Conservation (phyloP, 2,329 filamentous ascomycete species). For the Phyllosticta capitalensis region DNA sequence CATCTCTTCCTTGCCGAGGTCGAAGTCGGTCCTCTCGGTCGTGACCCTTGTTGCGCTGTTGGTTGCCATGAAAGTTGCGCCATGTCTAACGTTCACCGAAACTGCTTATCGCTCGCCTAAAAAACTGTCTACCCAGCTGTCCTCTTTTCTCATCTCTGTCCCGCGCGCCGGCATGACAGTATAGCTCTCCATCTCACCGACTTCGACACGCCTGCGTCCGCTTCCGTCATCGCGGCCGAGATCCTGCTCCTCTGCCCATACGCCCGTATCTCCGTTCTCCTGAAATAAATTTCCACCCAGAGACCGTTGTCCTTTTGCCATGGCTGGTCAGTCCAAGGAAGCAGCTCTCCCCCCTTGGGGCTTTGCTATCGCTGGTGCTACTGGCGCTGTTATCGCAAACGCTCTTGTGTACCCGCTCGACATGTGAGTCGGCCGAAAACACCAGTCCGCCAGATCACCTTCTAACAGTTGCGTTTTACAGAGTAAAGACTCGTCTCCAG, state of each 20-base stretch:
- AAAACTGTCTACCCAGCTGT: not conserved
- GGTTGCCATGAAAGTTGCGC: not conserved
- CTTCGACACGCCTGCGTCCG: not conserved
- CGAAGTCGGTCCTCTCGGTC: slow-evolving; percentile 7
- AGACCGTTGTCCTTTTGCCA: slow-evolving; percentile 18
- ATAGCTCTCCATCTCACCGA: not conserved
- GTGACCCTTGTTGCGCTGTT: not conserved
- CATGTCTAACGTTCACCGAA: not conserved
- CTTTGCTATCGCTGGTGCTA: slow-evolving; percentile 81
- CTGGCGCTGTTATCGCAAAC: slow-evolving; percentile 89
- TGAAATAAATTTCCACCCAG: not conserved
- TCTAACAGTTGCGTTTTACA: slow-evolving; percentile 29
- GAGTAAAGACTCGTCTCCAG: slow-evolving; percentile 92
- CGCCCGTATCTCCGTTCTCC: slow-evolving; percentile 1
- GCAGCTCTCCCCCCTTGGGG: slow-evolving; percentile 80
- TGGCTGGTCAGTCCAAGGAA: slow-evolving; percentile 54
- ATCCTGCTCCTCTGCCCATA: not conserved
- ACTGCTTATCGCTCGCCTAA: not conserved
- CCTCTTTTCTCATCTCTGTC: not conserved
- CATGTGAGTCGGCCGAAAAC: slow-evolving; percentile 56
- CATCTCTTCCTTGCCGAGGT: not conserved
- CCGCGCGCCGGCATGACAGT: not conserved
- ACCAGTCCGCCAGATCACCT: not conserved
- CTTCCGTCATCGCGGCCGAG: not conserved
- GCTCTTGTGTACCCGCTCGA: slow-evolving; percentile 92